Base-by-base conservation (phyloP, 2,329 filamentous ascomycete genomes). In the Ceratocystis cubensis region DNA sequence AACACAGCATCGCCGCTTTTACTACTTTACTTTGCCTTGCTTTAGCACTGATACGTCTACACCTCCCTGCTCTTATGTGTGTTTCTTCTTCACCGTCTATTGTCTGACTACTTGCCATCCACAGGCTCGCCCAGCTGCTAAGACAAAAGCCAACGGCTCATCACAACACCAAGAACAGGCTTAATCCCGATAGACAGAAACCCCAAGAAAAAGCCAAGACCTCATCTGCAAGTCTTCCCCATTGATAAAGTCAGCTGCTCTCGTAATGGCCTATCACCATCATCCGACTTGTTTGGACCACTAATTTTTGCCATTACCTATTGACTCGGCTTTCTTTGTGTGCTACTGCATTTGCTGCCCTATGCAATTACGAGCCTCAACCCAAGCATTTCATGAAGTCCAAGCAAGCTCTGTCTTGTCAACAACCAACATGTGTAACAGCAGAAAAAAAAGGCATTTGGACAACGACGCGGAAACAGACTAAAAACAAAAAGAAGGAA, bases 141-240 rank as follows among this genome's bases (percentile, higher is more conserved):
- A 41, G 37, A 41, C 37, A 41, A 41, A 13, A 41, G 37, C 37
- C 37, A 41, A 5, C 37, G 10, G 46, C 46, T 10, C 46, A 50
- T 22, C 22, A 8, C 22, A 8, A 8, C 46, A 22, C n/a, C 22
- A 22, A 33, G 30, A 33, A 50, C n/a, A 50, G 46, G 6, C n/a
- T 22, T 50, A 50, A n/a, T 20, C 22, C 53, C 22, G 25, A 57
- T 57, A 57, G 30, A 57, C 53, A 53, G 20, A 56, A 37, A 53
- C 46, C n/a, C 45, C 45, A 64, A 64, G 46, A 64, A 64, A 48
- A 61, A 65, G 66, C 66, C 66, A 67, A 67, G 56, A 62, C 62
- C n/a, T 22, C 2, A 22, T 25, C 65, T 67, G 63, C 66, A 67
- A 62, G 50, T 15, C 46, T 37, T 7, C 30, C n/a, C 33, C 28